Percentiles rank a stretch among this genome's conserved stretches.
These are phyloP conservation scores for Umbelopsis isabellina DNA, from an alignment of 192 early-diverging fungal species.

Conservation along the genomic window DNA sequence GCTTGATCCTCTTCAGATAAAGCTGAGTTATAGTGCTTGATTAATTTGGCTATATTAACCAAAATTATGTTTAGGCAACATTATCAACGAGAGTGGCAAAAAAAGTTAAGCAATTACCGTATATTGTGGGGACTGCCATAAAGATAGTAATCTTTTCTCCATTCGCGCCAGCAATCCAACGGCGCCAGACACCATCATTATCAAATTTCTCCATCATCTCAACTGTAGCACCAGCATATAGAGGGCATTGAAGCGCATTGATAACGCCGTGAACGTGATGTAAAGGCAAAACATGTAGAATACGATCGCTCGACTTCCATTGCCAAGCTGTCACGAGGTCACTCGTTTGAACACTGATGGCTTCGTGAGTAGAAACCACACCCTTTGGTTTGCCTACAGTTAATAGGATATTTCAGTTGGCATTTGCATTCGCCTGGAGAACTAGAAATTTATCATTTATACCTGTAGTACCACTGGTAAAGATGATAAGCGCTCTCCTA, in stretches of 20 bases:
- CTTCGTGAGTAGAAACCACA: constrained; percentile 74
- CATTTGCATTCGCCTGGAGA: background rate
- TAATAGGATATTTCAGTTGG: constrained; percentile 27
- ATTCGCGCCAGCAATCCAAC: constrained; percentile 48
- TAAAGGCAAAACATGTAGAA: constrained; percentile 81
- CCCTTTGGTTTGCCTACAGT: constrained; percentile 76
- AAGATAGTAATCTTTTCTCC: constrained; percentile 66
- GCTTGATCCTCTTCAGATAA: constrained; percentile 34
- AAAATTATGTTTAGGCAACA: too few relatives aligned
- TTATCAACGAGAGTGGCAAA: background rate
- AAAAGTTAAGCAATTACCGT: constrained; percentile 38
- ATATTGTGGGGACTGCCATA: constrained; percentile 92
- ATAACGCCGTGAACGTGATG: constrained; percentile 83
- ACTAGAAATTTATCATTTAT: constrained; percentile 17
- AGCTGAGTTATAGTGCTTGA: constrained; percentile 50
- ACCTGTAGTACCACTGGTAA: constrained; percentile 74
- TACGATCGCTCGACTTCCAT: constrained; percentile 65
- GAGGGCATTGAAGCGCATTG: constrained; percentile 69
- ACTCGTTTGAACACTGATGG: constrained; percentile 66
- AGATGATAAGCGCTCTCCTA: constrained; percentile 71
- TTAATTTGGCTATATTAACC: constrained; percentile 58
- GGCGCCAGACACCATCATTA: constrained; percentile 63
- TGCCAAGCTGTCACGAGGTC: constrained; percentile 73
- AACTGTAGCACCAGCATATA: constrained; percentile 72
- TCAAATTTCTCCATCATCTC: constrained; percentile 80